A percentile compares a stretch with the other conserved stretches of the same genome.
Evolutionary conservation across 169 alveolate species (phyloP).

Genomic region (Theileria orientalis): DNA sequence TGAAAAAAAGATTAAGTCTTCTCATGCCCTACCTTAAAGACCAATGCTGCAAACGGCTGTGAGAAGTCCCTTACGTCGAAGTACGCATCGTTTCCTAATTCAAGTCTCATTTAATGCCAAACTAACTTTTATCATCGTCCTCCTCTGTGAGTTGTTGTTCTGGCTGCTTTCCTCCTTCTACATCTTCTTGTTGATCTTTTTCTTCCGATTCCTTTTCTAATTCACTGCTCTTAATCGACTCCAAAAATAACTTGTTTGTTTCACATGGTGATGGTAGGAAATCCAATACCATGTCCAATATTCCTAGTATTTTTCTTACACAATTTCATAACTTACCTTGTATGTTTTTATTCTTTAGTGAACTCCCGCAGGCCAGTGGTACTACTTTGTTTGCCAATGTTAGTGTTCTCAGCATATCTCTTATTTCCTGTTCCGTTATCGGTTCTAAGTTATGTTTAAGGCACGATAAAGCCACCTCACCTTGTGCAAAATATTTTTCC

Average conservation of each 20-base stretch:
- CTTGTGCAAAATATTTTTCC: slow-evolving; percentile 80
- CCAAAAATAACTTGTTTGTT: slow-evolving; percentile 32
- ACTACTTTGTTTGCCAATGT: slow-evolving; percentile 71
- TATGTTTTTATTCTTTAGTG: slow-evolving; percentile 86
- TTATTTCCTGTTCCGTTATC: slow-evolving; percentile 71
- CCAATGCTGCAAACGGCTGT: slow-evolving; percentile 67
- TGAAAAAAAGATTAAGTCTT: background rate
- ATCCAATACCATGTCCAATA: slow-evolving; percentile 71
- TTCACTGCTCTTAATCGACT: slow-evolving; percentile 4
- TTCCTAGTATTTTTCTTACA: background rate
- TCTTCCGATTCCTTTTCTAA: slow-evolving; percentile 2
- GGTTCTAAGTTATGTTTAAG: slow-evolving; percentile 9
- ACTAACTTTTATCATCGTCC: background rate
- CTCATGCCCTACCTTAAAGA: slow-evolving; percentile 49
- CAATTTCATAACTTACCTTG: slow-evolving; percentile 25
- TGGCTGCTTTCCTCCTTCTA: background rate
- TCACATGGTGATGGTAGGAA: slow-evolving; percentile 87
- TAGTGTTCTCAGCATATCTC: slow-evolving; percentile 74
- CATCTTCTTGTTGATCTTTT: background rate
- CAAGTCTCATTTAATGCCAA: background rate
- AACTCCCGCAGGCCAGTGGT: slow-evolving; percentile 88
- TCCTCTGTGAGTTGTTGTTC: too few relatives aligned
- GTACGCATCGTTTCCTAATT: slow-evolving; percentile 3
- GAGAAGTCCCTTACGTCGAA: slow-evolving; percentile 48
- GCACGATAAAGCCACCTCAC: background rate